Conservation (phyloP, 2,329 filamentous ascomycete species). For the Aspergillus floridensis region DNA sequence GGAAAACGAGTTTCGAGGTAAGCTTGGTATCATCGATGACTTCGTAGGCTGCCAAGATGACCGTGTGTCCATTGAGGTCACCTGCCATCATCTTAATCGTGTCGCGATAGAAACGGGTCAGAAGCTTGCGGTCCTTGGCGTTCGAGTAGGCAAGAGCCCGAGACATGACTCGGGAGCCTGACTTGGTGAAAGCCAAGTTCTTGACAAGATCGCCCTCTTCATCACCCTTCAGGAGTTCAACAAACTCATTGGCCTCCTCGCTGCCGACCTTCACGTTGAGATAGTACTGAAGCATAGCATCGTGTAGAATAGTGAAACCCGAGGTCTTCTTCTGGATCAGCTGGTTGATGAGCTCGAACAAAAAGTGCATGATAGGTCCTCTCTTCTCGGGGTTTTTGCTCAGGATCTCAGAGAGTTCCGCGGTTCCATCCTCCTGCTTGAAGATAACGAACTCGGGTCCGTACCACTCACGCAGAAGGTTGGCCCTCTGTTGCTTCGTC, state of each 20-base stretch:
- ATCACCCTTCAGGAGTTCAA: constrained; percentile 88
- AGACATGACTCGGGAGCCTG: constrained; percentile 77
- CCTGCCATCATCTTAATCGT: constrained; percentile 80
- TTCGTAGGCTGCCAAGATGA: constrained; percentile 83
- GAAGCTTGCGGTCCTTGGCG: constrained; percentile 88
- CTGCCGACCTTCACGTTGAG: constrained; percentile 72
- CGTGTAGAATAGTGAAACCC: constrained; percentile 95
- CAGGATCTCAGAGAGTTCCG: constrained; percentile 73
- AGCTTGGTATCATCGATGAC: constrained; percentile 93
- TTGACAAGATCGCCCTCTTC: constrained; percentile 87
- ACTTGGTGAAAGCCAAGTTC: constrained; percentile 93
- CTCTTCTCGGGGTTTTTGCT: constrained; percentile 79
- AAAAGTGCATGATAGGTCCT: constrained; percentile 77
- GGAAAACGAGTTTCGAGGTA: constrained; percentile 78
- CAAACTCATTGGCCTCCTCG: constrained; percentile 79
- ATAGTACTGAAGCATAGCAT: constrained; percentile 97
- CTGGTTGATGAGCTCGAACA: constrained; percentile 83
- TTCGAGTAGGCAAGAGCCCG: constrained; percentile 78
- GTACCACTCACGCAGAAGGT: constrained; percentile 91
- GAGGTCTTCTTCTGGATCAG: constrained; percentile 95
- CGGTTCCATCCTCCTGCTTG: constrained; percentile 57
- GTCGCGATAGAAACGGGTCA: constrained; percentile 87
- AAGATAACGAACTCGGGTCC: constrained; percentile 88
- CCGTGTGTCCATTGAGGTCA: constrained; percentile 72
- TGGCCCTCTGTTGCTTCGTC: constrained; percentile 79